phyloP scores from a whole-genome alignment of 768 basidiomycete genomes.

The Naganishia antarctica region DNA sequence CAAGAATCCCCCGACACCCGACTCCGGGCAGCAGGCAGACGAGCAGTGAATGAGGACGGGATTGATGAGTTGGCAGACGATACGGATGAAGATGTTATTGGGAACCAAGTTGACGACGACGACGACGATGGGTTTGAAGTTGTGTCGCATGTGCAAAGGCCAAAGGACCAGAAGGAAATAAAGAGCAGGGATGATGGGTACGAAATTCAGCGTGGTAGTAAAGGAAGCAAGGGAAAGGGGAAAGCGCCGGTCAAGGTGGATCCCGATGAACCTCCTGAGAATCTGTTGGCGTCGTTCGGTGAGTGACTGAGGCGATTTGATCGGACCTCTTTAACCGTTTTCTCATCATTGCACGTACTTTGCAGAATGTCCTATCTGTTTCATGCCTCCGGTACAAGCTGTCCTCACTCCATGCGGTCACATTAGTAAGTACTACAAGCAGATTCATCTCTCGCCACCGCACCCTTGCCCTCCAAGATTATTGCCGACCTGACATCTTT shows the following conservation, averaged over 20 bases:
- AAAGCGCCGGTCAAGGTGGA: background rate
- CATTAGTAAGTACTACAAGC: constrained; percentile 19
- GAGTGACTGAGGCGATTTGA: background rate
- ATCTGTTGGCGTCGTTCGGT: constrained; percentile 21
- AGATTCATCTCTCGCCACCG: background rate
- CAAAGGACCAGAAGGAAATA: background rate
- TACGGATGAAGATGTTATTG: background rate
- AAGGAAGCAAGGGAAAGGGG: constrained; percentile 19
- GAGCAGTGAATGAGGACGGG: background rate
- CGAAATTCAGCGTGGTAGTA: too few species aligned
- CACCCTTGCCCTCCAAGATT: too few species aligned
- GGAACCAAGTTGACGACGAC: background rate
- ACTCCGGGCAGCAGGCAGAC: background rate
- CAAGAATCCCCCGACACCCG: background rate
- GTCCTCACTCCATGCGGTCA: constrained; percentile 30
- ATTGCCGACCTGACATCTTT: background rate
- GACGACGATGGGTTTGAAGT: constrained; percentile 15
- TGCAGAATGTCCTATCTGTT: constrained; percentile 31
- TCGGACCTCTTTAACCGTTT: background rate
- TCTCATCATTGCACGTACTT: background rate
- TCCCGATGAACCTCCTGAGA: constrained; percentile 16
- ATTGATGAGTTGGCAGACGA: constrained; percentile 5
- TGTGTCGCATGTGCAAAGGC: background rate
- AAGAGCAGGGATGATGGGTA: background rate
- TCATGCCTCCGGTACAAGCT: constrained; percentile 25